Conservation (phyloP, 805 yeast genomes). For the Zygosaccharomyces pseudorouxii region DNA sequence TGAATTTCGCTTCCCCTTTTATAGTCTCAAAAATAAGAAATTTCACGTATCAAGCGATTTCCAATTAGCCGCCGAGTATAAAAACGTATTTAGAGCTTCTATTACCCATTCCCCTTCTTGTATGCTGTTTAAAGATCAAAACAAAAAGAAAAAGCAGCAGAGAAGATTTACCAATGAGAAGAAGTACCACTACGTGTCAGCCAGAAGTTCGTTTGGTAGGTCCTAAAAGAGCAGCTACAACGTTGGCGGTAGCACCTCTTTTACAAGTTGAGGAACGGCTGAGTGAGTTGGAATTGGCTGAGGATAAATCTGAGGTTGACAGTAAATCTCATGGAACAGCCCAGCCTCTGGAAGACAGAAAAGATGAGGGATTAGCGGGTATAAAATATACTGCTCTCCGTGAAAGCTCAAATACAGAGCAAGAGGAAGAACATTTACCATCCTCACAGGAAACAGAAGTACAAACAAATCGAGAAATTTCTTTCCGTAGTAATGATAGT, state of each 20-base stretch:
- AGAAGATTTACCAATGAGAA: constrained; percentile 4
- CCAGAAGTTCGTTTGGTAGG: background rate
- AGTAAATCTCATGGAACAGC: background rate
- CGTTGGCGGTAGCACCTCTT: constrained; percentile 3
- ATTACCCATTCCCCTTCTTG: background rate
- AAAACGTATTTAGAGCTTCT: background rate
- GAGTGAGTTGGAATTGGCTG: constrained; percentile 3
- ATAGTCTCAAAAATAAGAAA: background rate
- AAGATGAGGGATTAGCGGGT: background rate
- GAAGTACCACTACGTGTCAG: constrained; percentile 6
- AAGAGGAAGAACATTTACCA: background rate
- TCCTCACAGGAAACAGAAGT: background rate
- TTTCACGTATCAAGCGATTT: background rate
- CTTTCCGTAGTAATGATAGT: background rate
- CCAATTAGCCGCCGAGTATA: constrained; percentile 3
- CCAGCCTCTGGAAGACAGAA: background rate
- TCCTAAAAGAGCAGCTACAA: constrained; percentile 9
- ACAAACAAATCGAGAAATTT: background rate
- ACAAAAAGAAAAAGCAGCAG: background rate
- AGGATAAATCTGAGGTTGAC: background rate
- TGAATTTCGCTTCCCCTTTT: background rate
- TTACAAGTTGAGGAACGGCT: constrained; percentile 6
- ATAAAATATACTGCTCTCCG: background rate
- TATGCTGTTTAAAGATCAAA: background rate
- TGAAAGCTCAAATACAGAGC: background rate